These are phyloP conservation scores for Stachybotrys chartarum DNA, from an alignment of 2,329 filamentous ascomycete species.

Conservation along the genomic window DNA sequence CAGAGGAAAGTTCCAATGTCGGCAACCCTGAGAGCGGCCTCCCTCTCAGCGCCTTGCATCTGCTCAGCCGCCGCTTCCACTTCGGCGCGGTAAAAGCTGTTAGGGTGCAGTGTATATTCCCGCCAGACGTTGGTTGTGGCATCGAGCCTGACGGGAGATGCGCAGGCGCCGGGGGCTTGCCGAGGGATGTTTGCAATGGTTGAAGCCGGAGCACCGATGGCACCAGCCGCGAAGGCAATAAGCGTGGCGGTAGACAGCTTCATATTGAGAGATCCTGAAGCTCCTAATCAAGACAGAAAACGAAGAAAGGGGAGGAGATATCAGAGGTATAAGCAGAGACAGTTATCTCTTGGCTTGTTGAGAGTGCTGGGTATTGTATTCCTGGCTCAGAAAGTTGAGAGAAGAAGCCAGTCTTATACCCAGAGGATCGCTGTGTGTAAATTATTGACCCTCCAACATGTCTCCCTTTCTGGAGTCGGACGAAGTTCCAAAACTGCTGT, in stretches of 20 bases:
- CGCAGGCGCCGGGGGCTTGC: slow-evolving; percentile 20
- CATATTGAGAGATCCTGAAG: slow-evolving; percentile 17
- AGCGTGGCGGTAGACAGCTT: slow-evolving; percentile 26
- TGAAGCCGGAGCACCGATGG: slow-evolving; percentile 22
- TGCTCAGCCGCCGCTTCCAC: slow-evolving; percentile 54
- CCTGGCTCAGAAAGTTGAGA: not conserved
- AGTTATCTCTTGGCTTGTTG: not conserved
- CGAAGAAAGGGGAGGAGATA: not conserved
- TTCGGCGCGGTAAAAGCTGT: slow-evolving; percentile 45
- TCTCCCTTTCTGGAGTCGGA: not conserved
- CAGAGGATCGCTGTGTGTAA: not conserved
- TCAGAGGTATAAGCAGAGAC: not conserved
- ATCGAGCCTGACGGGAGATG: slow-evolving; percentile 27
- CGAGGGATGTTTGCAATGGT: slow-evolving; percentile 13
- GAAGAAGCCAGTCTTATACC: not conserved
- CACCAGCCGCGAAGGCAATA: slow-evolving; percentile 25
- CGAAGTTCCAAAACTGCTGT: not conserved
- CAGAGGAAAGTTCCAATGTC: slow-evolving; percentile 47
- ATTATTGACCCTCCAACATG: not conserved
- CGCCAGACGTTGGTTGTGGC: slow-evolving; percentile 29
- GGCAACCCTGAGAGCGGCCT: slow-evolving; percentile 43
- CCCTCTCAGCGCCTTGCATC: slow-evolving; percentile 46
- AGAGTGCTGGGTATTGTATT: not conserved
- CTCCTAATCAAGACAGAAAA: not conserved
- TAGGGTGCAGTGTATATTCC: slow-evolving; percentile 31